Base-by-base conservation (phyloP, 139 green algal genomes). In the Yamagishiella unicocca region DNA sequence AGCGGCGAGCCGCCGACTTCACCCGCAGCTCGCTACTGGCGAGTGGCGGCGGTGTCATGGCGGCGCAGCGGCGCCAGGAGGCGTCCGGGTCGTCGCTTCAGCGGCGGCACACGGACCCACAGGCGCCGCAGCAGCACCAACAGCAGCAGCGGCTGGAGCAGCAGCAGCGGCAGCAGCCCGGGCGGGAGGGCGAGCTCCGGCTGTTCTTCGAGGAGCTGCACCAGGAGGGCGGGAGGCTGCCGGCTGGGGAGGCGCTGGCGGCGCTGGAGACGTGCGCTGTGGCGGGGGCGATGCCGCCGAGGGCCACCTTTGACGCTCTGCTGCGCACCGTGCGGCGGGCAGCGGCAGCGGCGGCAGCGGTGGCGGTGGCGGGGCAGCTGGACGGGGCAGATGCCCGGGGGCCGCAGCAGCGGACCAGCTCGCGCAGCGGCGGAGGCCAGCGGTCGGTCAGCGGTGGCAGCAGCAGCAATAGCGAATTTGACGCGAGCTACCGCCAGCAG, bases 141-240 rank as follows among this genome's bases (percentile, higher is more conserved):
- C 40, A 58, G 25, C 7, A 80, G 45, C n/a, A 61, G 72, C 72
- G 25, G 72, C 9, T 66, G 25, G 29, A 42, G 2, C 72, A 80
- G 3, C 43, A 80, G 17, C 72, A 64, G 2, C 43, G 27, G 27
- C 43, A 80, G 72, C 72, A 64, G 24, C 45, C 46, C 9, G 38
- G 35, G 22, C 40, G 24, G 10, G 25, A 19, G 40, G 71, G 7
- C 33, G 58, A 85, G 6, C 79, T 85, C 53, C 24, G 17, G 19
- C 43, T 58, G 53, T 85, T 85, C n/a, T 75, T 85, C n/a, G 62
- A 58, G 40, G 79, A 75, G 79, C 79, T 85, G 79, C 12, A 43
- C 35, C 14, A 17, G 27, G 79, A 12, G 61, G 79, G 29, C 24
- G 43, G 37, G 5, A 27, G 43, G 21, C 45, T 86, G 80, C 43